Evolutionary conservation across 1,284 basidiomycete genomes (phyloP), one percentile per base, ranked within the genome.

Genomic region (Irpex sp.): DNA sequence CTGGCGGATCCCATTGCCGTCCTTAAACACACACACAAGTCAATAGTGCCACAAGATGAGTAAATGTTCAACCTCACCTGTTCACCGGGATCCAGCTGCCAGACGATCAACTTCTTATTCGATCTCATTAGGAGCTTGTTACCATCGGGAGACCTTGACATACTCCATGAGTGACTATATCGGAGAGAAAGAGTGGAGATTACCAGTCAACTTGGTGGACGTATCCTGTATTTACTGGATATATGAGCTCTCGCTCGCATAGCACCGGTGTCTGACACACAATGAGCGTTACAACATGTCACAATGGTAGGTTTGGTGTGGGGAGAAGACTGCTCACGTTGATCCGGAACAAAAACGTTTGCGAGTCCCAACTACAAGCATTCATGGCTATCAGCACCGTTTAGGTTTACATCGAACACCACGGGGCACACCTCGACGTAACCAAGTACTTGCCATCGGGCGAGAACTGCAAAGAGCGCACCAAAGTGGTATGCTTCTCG

Each of bases 201-300:
- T 9, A 62, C 61, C 61, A 62, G 44, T 59, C 56, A 19, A 58
- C 7, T 31, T 62, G 61, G 17, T 54, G 57, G 8, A 62, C 57
- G 11, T 58, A 58, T 3, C 57, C 57, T 1, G 47, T 38, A 0
- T 49, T 49, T 7, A 9, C 9, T 1, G 60, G 52, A 36, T 55
- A 54, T 3, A 2, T 19, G 9, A 61, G 37, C 2, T n/a, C 54
- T 8, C 19, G 36, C 26, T 61, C 60, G n/a, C 38, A 36, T 7
- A 61, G 21, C 5, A 34, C 60, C 5, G 51, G 38, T 7, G 48
- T 26, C 52, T 54, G n/a, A 26, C 26, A 26, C 26, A 26, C 26
- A 26, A 26, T 26, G 26, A 26, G 26, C 26, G 26, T 9, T 8
- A 26, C 37, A 26, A 21, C 15, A 26, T 11, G 19, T 19, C 34